Conservation (phyloP, 768 basidiomycete species). For the Russula sp. region DNA sequence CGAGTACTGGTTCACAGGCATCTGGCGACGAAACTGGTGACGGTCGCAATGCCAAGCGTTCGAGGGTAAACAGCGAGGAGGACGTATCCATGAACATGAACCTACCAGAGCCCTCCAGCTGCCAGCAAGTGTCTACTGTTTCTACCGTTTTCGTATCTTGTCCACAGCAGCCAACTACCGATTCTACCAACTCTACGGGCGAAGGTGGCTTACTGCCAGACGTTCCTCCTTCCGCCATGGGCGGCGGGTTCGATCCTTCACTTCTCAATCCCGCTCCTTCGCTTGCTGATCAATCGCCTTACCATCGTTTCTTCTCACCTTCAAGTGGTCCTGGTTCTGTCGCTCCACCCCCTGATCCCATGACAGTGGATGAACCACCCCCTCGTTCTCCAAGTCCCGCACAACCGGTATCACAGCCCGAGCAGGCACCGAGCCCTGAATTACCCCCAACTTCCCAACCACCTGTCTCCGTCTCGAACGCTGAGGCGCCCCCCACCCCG, state of each 20-base stretch:
- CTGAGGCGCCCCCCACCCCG: background rate
- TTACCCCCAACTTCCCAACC: background rate
- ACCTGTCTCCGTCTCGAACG: background rate
- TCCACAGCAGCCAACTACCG: conserved; percentile 1
- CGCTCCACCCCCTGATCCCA: conserved; percentile 1
- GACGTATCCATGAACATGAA: conserved; percentile 20
- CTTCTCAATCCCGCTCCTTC: conserved; percentile 17
- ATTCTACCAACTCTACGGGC: background rate
- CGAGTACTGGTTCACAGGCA: conserved; percentile 24
- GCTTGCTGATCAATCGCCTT: conserved; percentile 1
- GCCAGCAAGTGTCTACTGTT: conserved; percentile 8
- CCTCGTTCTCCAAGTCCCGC: conserved; percentile 1
- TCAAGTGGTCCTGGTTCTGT: conserved; percentile 21
- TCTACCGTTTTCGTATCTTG: conserved; percentile 15
- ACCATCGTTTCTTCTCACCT: conserved; percentile 9
- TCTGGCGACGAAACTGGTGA: conserved; percentile 22
- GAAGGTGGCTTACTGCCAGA: conserved; percentile 14
- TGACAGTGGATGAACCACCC: background rate
- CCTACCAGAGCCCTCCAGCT: background rate
- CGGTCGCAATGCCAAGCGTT: conserved; percentile 15
- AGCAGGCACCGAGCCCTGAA: conserved; percentile 1
- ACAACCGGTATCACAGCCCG: background rate
- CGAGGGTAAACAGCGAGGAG: conserved; percentile 22
- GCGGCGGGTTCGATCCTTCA: conserved; percentile 16
- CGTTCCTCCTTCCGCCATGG: conserved; percentile 11